phyloP scores from a whole-genome alignment of 306 rosid species.

The Amphicarpaea edgeworthii region DNA sequence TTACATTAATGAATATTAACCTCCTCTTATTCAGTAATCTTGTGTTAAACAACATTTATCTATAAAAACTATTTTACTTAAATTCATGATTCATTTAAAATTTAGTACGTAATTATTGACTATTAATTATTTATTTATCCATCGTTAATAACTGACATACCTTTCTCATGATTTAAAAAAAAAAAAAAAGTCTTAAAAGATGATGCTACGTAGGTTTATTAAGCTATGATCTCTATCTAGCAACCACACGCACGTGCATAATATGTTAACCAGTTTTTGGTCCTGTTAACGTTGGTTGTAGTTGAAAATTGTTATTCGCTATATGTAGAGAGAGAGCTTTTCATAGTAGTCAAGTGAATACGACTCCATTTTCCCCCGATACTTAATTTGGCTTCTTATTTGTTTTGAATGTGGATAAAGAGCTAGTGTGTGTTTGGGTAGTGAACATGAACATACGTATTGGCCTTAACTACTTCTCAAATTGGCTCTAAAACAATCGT shows the following conservation, averaged over 20 bases:
- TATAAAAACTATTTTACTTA: too few relatives aligned
- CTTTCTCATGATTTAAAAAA: too few relatives aligned
- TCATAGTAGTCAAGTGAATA: not conserved
- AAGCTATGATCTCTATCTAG: not conserved
- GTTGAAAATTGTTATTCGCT: not conserved
- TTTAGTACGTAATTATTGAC: too few relatives aligned
- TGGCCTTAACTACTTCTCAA: conserved; percentile 1
- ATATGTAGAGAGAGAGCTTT: not conserved
- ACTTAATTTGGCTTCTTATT: not conserved
- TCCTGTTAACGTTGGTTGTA: not conserved
- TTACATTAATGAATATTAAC: too few relatives aligned
- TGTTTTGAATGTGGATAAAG: not conserved
- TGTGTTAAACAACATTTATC: too few relatives aligned
- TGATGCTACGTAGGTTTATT: too few relatives aligned
- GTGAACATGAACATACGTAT: not conserved
- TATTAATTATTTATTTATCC: too few relatives aligned
- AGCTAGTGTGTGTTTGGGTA: not conserved
- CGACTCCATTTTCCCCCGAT: not conserved
- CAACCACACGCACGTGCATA: too few relatives aligned
- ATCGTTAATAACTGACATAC: too few relatives aligned
- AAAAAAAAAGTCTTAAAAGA: too few relatives aligned
- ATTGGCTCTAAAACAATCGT: conserved; percentile 28
- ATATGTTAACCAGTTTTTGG: not conserved
- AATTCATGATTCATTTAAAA: too few relatives aligned
- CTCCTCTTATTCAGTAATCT: too few relatives aligned